Evolutionary conservation across 1,284 basidiomycete genomes (phyloP), one percentile per base, ranked within the genome.

Genomic region (Psilocybe mexicana): DNA sequence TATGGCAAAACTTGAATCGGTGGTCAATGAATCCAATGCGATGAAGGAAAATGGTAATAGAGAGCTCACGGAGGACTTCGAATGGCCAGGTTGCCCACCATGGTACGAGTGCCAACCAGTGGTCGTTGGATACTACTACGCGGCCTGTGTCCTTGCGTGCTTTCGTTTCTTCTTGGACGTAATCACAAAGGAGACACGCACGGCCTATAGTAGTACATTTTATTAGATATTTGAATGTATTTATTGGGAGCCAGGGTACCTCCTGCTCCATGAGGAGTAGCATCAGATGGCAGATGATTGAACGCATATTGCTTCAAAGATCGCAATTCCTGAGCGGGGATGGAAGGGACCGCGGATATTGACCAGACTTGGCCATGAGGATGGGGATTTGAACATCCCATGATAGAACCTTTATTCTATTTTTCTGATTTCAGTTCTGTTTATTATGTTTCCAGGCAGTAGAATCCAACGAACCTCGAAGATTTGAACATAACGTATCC

Each of bases 61-160:
- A 14, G 5, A 33, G 63, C 81, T 64, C 64, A 92, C 91, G 73
- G 60, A 98, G 76, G 12, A 92, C 80, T 72, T 98, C 96, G 69
- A 90, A 98, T 0, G 96, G 96, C 96, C 96, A 98, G 30, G 87
- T 84, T 1, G 95, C 96, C 96, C 96, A 98, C 86, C 92, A 98
- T 0, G 96, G 96, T 0, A 98, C 94, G 4, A 98, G 70, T 0
- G 89, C 93, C 3, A 93, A 79, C 84, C 94, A 98, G 66, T 93
- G 80, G 3, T 88, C 80, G 66, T 94, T 92, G 70, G 82, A 80
- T 35, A 87, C 73, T 1, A 97, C 88, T 25, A 96, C 76, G 1
- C 95, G 83, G 18, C 84, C 80, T 48, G 79, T 74, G 3, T 79
- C 74, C 10, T 70, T 67, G 0, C 73, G 62, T 14, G 77, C 65